Conservation (phyloP, 2,329 filamentous ascomycete species). For the Exophiala sp. region DNA sequence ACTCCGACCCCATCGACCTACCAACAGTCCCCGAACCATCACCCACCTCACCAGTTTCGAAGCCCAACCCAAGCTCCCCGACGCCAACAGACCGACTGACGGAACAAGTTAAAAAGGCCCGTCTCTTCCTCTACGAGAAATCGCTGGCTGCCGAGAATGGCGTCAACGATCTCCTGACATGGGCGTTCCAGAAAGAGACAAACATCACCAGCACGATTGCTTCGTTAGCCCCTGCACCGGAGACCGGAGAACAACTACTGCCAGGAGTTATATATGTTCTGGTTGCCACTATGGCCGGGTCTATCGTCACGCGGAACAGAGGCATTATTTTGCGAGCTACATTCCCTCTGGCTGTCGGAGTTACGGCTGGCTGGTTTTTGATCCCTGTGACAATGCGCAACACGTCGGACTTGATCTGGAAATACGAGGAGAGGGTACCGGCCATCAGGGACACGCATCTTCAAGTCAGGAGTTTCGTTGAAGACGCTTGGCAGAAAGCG, state of each 20-base stretch:
- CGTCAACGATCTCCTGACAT: conserved; percentile 75
- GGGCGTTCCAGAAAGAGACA: conserved; percentile 76
- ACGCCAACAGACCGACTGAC: conserved; percentile 88
- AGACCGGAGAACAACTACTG: conserved; percentile 81
- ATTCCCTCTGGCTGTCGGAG: conserved; percentile 70
- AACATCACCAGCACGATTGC: conserved; percentile 85
- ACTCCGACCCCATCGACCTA: conserved; percentile 30
- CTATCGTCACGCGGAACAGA: conserved; percentile 81
- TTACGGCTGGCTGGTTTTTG: conserved; percentile 76
- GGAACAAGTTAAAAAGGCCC: conserved; percentile 69
- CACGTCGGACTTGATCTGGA: conserved; percentile 78
- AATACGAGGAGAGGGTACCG: conserved; percentile 85
- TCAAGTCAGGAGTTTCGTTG: conserved; percentile 60
- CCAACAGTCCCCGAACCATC: conserved; percentile 16
- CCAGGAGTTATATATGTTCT: conserved; percentile 88
- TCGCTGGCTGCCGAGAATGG: conserved; percentile 69
- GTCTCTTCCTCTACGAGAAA: conserved; percentile 72
- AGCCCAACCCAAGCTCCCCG: conserved; percentile 40
- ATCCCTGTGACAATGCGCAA: conserved; percentile 88
- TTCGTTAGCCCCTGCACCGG: conserved; percentile 75
- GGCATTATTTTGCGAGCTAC: conserved; percentile 73
- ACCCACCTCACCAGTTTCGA: conserved; percentile 15
- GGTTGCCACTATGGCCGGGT: conserved; percentile 89
- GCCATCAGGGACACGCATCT: conserved; percentile 76
- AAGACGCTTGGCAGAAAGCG: conserved; percentile 53